Conservation (phyloP, 306 rosid genomes). For the Inga oerstediana region DNA sequence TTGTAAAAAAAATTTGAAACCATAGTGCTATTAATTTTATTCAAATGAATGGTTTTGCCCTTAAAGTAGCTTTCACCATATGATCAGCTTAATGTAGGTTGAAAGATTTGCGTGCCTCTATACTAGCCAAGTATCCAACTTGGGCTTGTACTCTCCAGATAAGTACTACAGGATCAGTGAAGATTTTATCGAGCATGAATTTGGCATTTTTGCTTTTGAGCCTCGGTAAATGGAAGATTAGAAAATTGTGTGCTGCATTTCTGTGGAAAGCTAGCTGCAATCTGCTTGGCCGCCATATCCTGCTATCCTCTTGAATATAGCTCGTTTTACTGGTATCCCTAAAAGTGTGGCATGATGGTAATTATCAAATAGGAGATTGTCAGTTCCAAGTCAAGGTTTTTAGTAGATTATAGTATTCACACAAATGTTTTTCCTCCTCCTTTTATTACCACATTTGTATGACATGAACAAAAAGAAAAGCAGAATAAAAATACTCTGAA, state of each 20-base stretch:
- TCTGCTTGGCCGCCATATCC: not conserved
- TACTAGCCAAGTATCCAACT: constrained; percentile 70
- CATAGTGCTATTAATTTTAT: not conserved
- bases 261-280: not conserved
- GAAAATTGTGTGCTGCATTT: not conserved
- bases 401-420: not conserved
- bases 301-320: not conserved
- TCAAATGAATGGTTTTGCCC: not conserved
- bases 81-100: constrained; percentile 46
- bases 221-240: not conserved
- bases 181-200: constrained; percentile 82
- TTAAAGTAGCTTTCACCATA: not conserved
- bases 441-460: not conserved
- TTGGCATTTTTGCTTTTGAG: constrained; percentile 52
- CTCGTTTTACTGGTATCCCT: not conserved
- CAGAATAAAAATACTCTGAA: not conserved
- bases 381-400: not conserved
- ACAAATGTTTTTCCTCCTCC: not conserved
- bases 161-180: constrained; percentile 80
- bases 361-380: not conserved
- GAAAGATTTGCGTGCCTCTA: constrained; percentile 87
- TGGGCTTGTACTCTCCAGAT: constrained; percentile 67
- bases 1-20: not conserved
- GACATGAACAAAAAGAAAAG: not conserved
- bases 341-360: not conserved